Evolutionary conservation across 164 flowering plant genomes (phyloP).

Genomic region (Warburgia ugandensis): DNA sequence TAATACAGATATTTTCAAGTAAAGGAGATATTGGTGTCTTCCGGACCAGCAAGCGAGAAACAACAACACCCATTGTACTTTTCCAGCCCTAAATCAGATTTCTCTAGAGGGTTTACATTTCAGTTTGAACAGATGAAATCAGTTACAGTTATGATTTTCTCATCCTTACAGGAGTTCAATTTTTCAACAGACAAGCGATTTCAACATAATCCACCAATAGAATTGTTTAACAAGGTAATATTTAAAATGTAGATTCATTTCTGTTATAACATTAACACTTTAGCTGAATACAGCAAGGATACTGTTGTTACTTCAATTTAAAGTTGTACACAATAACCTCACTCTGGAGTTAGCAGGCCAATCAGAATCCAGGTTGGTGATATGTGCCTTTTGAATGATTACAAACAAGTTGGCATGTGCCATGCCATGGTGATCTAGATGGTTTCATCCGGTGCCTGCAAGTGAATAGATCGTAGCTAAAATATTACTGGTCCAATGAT

Average conservation of each 20-base stretch:
- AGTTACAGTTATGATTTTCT: conserved; percentile 1
- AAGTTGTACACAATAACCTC: neutral
- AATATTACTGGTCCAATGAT: too few species aligned
- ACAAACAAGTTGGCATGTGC: too few species aligned
- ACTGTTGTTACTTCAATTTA: neutral
- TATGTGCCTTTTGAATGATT: too few species aligned
- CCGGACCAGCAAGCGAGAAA: conserved; percentile 54
- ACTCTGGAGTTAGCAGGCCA: neutral
- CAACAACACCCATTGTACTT: conserved; percentile 65
- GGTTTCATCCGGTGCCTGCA: neutral
- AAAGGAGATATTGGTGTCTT: conserved; percentile 80
- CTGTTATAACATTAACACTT: neutral
- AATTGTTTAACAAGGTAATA: conserved; percentile 87
- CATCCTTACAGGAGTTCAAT: conserved; percentile 51
- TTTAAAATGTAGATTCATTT: neutral
- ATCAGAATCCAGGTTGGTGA: neutral
- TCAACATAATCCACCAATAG: conserved; percentile 56
- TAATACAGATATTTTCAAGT: conserved; percentile 69
- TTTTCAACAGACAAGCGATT: conserved; percentile 55
- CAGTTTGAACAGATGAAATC: neutral
- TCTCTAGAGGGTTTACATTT: neutral
- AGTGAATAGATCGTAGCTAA: neutral
- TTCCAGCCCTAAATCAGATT: neutral
- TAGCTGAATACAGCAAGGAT: too few species aligned
- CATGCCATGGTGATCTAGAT: neutral